Base-by-base conservation (phyloP, 495 filamentous ascomycete genomes). In the Immersiella caudata region DNA sequence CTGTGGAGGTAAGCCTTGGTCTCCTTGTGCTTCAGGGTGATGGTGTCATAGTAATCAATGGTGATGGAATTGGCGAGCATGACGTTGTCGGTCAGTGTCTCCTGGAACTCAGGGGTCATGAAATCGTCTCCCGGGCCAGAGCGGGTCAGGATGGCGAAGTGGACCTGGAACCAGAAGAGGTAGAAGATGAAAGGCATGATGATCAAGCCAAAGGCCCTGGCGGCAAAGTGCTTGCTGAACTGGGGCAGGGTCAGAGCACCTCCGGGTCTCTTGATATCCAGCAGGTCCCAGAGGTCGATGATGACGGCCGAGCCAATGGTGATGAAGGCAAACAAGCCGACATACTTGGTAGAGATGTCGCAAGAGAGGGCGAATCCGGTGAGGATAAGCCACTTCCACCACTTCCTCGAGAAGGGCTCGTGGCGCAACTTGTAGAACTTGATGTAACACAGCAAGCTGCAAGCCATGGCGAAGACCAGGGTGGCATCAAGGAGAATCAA, bases 121-220 rank as follows among this genome's bases (percentile, higher is more conserved):
- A 99, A 99, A 67, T 99, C 95, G 73, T 99, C 96, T 50, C 95
- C 95, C 54, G 95, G 95, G 33, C 95, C 95, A 40, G 94, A 97
- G 59, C 89, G 86, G 50, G 82, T 90, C 62, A 99, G 84, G 72
- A 99, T 91, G 25, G 93, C 84, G 76, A 99, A 98, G 79, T 99
- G 95, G 33, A 98, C 93, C 83, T 98, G 95, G 88, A 99, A 99
- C 96, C 96, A 99, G 84, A 99, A 99, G 29, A 99, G 86, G 77
- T 98, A 99, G 79, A 98, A 95, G 71, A 98, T 85, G 86, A 97
- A 97, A 40, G 95, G 95, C 59, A 98, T 85, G 52, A 96, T 72
- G 70, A 98, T 92, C 46, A 99, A 83, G 9, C 89, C 93, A 70
- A 95, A 82, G 18, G 87, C 84, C 29, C 95, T 91, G 71, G 95